Percentiles rank a stretch among this genome's conserved stretches.
These are phyloP conservation scores for Pontederia crassipes DNA, from an alignment of 176 grass and related monocot species.

Conservation along the genomic window DNA sequence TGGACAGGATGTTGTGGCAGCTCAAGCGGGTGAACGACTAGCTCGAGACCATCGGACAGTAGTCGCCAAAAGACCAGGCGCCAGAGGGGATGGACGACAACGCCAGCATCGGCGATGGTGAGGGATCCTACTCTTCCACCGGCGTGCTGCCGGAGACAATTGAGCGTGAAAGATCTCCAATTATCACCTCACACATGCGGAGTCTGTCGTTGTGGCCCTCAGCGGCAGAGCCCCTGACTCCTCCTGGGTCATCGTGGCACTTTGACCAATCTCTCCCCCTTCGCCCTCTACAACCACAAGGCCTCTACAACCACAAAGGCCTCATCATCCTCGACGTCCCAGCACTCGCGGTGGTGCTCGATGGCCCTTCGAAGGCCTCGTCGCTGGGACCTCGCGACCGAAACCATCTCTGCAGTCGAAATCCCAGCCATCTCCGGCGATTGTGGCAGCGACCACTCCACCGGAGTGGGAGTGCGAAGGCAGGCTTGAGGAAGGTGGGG, in stretches of 20 bases:
- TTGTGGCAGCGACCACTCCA: not conserved
- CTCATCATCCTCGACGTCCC: not conserved
- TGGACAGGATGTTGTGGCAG: constrained; percentile 40
- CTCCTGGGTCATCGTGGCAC: constrained; percentile 32
- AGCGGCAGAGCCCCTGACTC: constrained; percentile 17
- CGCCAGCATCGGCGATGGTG: not conserved
- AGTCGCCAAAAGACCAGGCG: constrained; percentile 9
- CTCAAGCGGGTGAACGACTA: constrained; percentile 53
- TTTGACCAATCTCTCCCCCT: constrained; percentile 26
- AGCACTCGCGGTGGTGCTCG: constrained; percentile 19
- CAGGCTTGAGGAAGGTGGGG: constrained; percentile 53
- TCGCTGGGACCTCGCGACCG: constrained; percentile 6
- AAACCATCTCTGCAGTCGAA: constrained; percentile 19
- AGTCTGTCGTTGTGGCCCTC: constrained; percentile 39
- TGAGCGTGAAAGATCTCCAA: constrained; percentile 41
- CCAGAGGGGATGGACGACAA: constrained; percentile 8
- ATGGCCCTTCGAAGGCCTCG: constrained; percentile 13
- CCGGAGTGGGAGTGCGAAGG: constrained; percentile 28
- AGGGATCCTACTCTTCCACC: no score
- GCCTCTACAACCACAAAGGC: constrained; percentile 28
- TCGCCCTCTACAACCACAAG: not conserved
- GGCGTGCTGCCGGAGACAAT: constrained; percentile 29
- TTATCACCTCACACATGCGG: constrained; percentile 41
- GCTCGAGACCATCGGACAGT: constrained; percentile 15
- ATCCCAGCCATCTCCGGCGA: not conserved